Percentiles rank a stretch among this genome's conserved stretches.
phyloP scores from a whole-genome alignment of 305 asterid genomes.

The Coffea humblotiana region DNA sequence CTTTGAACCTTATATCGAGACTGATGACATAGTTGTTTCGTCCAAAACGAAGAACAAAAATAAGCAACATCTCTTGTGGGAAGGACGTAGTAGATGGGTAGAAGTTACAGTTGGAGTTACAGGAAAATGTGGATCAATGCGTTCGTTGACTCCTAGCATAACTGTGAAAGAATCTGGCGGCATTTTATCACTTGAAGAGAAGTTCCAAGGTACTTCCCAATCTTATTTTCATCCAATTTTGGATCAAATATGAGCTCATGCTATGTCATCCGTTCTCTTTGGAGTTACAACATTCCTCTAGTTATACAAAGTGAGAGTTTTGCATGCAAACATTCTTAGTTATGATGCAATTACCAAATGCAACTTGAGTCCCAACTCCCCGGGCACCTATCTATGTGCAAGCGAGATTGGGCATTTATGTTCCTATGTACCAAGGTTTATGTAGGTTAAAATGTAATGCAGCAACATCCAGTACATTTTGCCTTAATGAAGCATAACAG shows the following conservation, averaged over 20 bases:
- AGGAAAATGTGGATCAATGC: constrained; percentile 73
- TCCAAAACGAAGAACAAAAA: constrained; percentile 47
- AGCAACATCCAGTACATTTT: neutral
- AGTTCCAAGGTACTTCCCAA: constrained; percentile 68
- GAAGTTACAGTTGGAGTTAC: constrained; percentile 89
- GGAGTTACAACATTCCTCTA: neutral
- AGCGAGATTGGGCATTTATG: neutral
- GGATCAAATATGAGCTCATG: neutral
- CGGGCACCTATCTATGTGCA: too few relatives aligned
- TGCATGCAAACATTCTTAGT: too few relatives aligned
- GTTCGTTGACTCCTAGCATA: constrained; percentile 81
- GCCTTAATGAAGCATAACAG: constrained; percentile 1
- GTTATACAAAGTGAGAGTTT: neutral
- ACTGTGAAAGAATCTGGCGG: constrained; percentile 91
- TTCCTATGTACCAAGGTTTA: too few relatives aligned
- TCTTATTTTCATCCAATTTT: neutral
- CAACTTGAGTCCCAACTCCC: too few relatives aligned
- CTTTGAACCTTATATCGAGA: constrained; percentile 86
- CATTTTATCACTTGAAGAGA: constrained; percentile 90
- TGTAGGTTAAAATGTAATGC: too few relatives aligned
- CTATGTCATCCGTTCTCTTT: neutral
- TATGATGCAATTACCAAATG: too few relatives aligned
- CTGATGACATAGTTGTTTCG: constrained; percentile 70
- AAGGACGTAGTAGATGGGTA: constrained; percentile 89
- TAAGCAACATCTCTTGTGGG: constrained; percentile 59